Conservation (phyloP, 148 eudicot species). For the Rhododendron griersonianum region DNA sequence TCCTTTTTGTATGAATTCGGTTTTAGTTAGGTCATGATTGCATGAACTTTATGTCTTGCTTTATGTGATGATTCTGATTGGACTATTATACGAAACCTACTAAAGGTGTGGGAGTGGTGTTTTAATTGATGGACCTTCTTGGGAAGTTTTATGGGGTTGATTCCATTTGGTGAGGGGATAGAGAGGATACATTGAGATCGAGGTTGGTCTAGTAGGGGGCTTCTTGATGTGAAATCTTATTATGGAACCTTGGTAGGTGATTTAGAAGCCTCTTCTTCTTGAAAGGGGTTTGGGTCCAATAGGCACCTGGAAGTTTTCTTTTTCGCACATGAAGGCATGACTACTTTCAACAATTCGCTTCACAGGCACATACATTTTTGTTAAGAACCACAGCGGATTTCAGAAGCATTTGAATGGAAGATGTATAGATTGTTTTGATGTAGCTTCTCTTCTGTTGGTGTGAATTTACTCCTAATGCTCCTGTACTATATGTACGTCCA, state of each 20-base stretch:
- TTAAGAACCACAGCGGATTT: not conserved
- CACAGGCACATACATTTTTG: not conserved
- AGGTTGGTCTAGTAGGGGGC: not conserved
- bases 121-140: not conserved
- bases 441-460: not conserved
- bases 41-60: not conserved
- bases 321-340: not conserved
- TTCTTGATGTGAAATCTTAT: not conserved
- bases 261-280: not conserved
- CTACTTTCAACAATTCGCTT: not conserved
- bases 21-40: not conserved
- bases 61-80: conserved; percentile 3
- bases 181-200: not conserved
- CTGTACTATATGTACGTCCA: not conserved
- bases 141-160: not conserved
- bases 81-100: not conserved
- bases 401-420: not conserved
- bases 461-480: not conserved
- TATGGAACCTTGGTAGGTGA: not conserved
- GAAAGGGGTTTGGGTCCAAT: not conserved
- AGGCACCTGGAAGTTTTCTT: not conserved
- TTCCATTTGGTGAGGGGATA: not conserved
- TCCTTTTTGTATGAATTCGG: not conserved
- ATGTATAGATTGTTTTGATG: not conserved
- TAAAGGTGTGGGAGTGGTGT: not conserved